Conservation (phyloP, 2,329 filamentous ascomycete species). For the Tolypocladium paradoxum region DNA sequence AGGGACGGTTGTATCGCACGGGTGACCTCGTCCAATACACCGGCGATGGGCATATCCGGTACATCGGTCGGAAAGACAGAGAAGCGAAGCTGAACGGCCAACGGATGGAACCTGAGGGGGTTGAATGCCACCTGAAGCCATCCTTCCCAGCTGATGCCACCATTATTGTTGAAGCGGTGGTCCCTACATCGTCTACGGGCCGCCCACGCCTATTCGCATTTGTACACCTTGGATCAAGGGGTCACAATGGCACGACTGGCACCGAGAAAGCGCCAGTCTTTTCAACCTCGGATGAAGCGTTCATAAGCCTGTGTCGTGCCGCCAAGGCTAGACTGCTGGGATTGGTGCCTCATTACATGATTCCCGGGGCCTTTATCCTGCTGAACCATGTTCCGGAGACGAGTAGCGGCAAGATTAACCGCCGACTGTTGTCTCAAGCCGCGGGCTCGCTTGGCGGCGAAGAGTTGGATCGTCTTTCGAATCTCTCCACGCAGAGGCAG, state of each 20-base stretch:
- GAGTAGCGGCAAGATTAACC: not conserved
- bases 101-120: slow-evolving; percentile 1
- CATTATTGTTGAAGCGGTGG: not conserved
- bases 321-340: not conserved
- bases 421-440: not conserved
- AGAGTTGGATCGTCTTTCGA: not conserved
- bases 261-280: not conserved
- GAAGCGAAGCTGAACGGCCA: slow-evolving; percentile 4
- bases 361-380: slow-evolving; percentile 29
- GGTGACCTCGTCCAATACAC: slow-evolving; percentile 34
- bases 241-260: not conserved
- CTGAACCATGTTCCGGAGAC: not conserved
- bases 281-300: not conserved
- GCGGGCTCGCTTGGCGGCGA: not conserved
- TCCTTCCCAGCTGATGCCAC: not conserved
- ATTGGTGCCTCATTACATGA: slow-evolving; percentile 24
- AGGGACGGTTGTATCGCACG: slow-evolving; percentile 28
- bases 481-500: no score
- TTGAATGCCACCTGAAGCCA: not conserved
- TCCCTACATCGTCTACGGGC: not conserved
- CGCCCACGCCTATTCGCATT: slow-evolving; percentile 2
- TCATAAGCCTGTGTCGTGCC: not conserved
- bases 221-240: not conserved
- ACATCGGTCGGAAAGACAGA: slow-evolving; percentile 1
- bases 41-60: not conserved